These are phyloP conservation scores for Russula olivacea DNA, from an alignment of 768 basidiomycete species.

Conservation along the genomic window DNA sequence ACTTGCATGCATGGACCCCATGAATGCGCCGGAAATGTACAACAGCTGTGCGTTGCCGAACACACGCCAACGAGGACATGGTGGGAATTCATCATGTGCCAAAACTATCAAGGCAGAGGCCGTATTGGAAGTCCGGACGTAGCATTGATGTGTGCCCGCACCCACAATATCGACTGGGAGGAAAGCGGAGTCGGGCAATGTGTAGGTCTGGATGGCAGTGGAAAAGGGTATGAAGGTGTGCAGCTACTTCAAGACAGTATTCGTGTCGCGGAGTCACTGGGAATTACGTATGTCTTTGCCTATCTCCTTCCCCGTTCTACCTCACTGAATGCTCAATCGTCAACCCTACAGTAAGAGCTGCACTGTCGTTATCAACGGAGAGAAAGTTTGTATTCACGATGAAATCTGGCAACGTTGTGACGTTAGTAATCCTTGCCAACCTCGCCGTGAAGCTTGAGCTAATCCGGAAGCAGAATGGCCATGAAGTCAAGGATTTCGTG, in stretches of 20 bases:
- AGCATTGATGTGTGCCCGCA: conserved; percentile 58
- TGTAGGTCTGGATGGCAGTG: conserved; percentile 57
- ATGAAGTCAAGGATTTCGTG: conserved; percentile 68
- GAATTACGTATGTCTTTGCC: conserved; percentile 47
- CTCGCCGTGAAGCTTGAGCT: conserved; percentile 1
- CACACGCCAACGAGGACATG: conserved; percentile 51
- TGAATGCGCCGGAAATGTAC: conserved; percentile 86
- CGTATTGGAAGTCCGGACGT: conserved; percentile 61
- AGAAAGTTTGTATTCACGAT: conserved; percentile 69
- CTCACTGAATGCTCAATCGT: conserved; percentile 7
- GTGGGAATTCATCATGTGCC: conserved; percentile 83
- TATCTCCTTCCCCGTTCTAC: background rate
- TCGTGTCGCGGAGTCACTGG: conserved; percentile 37
- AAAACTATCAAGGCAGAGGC: conserved; percentile 61
- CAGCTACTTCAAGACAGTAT: conserved; percentile 60
- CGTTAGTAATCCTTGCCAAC: conserved; percentile 37
- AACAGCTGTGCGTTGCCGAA: conserved; percentile 76
- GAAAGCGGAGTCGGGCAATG: conserved; percentile 50
- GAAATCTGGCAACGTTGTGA: conserved; percentile 75
- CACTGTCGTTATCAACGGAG: conserved; percentile 70
- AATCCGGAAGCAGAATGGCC: conserved; percentile 52
- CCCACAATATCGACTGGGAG: conserved; percentile 65
- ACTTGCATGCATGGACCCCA: conserved; percentile 71
- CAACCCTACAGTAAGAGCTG: conserved; percentile 63
- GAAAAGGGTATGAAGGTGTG: conserved; percentile 57